phyloP scores from a whole-genome alignment of 2,329 filamentous ascomycete genomes.

The Pyrenochaeta sp. region DNA sequence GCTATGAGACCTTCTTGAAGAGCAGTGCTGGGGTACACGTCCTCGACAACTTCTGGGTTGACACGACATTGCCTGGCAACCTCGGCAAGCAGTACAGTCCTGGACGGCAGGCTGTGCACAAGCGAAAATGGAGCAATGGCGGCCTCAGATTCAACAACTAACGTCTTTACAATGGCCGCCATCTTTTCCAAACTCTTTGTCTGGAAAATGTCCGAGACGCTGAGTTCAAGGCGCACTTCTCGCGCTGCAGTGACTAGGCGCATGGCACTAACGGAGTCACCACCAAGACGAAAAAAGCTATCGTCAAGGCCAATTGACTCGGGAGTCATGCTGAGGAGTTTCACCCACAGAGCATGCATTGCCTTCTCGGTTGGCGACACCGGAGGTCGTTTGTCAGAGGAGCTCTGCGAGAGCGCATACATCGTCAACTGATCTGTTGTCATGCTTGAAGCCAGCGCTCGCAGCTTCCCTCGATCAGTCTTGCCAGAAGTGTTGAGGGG shows the following conservation, averaged over 20 bases:
- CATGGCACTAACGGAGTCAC: too few relatives aligned
- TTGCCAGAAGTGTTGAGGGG: background rate
- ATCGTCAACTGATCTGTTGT: too few relatives aligned
- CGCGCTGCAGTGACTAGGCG: background rate
- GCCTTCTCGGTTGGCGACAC: too few relatives aligned
- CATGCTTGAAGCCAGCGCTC: background rate
- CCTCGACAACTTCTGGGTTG: slow-evolving; percentile 47
- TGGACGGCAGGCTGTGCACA: background rate
- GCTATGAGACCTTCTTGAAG: slow-evolving; percentile 65
- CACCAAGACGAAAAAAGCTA: background rate
- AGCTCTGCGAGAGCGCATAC: too few relatives aligned
- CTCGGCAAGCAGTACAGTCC: background rate
- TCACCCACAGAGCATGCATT: too few relatives aligned
- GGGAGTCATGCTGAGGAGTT: too few relatives aligned
- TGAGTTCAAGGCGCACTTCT: background rate
- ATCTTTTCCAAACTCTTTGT: background rate
- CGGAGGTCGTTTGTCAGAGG: too few relatives aligned
- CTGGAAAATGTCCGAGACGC: background rate
- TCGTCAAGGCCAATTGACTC: background rate
- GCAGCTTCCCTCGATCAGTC: background rate
- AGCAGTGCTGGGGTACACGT: slow-evolving; percentile 64
- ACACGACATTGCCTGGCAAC: background rate
- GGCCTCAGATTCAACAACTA: too few relatives aligned
- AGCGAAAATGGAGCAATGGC: background rate
- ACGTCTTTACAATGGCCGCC: too few relatives aligned